Conservation (phyloP, 768 basidiomycete species). For the Antrodiella citrinella region DNA sequence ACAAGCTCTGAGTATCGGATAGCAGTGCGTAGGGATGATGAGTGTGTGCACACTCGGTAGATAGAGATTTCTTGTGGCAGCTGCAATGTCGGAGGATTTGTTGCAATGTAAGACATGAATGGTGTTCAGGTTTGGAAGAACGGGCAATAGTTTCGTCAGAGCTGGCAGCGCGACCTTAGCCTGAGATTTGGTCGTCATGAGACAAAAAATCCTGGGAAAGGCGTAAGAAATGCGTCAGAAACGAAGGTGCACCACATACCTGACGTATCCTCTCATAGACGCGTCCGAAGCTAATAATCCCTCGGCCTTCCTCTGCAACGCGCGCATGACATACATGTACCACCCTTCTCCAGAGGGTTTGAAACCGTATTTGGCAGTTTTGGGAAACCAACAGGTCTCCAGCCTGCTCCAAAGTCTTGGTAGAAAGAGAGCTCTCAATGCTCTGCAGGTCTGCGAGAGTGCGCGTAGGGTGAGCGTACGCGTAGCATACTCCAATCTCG, state of each 20-base stretch:
- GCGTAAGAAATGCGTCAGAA: background rate
- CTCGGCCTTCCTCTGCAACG: constrained; percentile 1
- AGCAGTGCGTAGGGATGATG: background rate
- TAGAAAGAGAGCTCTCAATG: background rate
- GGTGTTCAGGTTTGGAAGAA: background rate
- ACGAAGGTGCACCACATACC: background rate
- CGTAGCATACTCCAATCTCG: background rate
- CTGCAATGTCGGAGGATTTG: background rate
- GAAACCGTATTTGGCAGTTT: background rate
- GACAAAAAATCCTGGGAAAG: background rate
- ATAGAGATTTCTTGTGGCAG: background rate
- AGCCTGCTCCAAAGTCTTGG: constrained; percentile 4
- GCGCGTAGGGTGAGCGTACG: background rate
- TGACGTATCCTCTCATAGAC: background rate
- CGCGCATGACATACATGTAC: constrained; percentile 6
- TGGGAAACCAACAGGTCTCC: background rate
- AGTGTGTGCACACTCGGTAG: constrained; percentile 1
- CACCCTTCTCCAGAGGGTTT: too few species aligned
- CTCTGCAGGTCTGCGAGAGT: constrained; percentile 1
- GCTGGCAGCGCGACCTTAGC: background rate
- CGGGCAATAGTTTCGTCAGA: background rate
- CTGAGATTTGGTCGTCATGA: background rate
- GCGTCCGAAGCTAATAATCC: background rate
- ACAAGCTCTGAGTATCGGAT: background rate
- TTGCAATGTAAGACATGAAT: constrained; percentile 2